Base-by-base conservation (phyloP, 108 stramenopile genomes). In the Tribonema minus region DNA sequence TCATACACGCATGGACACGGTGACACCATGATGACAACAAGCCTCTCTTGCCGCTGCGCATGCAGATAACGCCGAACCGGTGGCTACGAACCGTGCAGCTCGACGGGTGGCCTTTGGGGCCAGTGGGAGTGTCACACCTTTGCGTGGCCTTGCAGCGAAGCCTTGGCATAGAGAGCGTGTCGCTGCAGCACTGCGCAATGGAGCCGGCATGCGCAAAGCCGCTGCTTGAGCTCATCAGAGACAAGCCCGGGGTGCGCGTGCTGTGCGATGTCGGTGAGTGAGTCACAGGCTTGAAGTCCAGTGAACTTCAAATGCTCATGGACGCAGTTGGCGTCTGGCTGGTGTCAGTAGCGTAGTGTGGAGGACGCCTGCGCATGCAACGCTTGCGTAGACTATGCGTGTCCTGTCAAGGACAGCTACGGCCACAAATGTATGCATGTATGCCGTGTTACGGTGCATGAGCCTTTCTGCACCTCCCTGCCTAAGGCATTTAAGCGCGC, bases 221-320 rank as follows among this genome's bases (percentile, higher is more conserved):
- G 37, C n/a, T 67, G 67, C 67, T 67, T 20, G 12, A 36, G 15
- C 67, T 67, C 25, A 15, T 67, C 25, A n/a, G 5, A 25, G 67
- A 67, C 67, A 67, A 67, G 67, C 67, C 67, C 3, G 67, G 67
- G 37, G 5, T 67, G 67, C 33, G 35, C 25, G 37, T 67, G 37
- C 3, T 4, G 9, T 67, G 67, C 25, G 20, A 54, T 54, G 46
- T 15, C 9, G 46, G 46, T 54, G 15, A 54, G 46, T 54, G 46
- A 54, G 46, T 15, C 46, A 15, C 46, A 15, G 46, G 20, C 46
- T 15, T 54, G 9, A 15, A 9, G 9, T 54, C 46, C 9, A 15
- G 20, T 20, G 46, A 54, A 54, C 20, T 54, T 54, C n/a, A n/a
- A n/a, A n/a, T n/a, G n/a, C n/a, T n/a, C n/a, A n/a, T n/a, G n/a